These are phyloP conservation scores for Xylaria curta DNA, from an alignment of 495 filamentous ascomycete genomes.

Conservation along the genomic window DNA sequence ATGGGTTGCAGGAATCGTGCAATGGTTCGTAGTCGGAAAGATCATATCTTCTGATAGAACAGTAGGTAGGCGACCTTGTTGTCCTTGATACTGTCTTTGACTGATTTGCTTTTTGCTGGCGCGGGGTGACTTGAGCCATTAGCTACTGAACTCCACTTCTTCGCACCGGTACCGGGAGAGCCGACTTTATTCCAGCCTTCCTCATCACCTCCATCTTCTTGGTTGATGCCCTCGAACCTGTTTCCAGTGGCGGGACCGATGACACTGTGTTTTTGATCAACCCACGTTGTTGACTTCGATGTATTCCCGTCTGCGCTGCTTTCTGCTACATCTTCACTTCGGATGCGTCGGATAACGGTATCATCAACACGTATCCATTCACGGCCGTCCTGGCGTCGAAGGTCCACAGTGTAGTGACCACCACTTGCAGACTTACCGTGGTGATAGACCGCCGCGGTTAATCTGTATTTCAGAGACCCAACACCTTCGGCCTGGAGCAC, in stretches of 20 bases:
- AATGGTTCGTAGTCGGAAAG: not conserved
- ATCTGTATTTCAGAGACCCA: conserved; percentile 76
- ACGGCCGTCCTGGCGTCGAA: conserved; percentile 87
- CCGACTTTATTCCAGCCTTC: conserved; percentile 88
- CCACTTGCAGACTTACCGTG: conserved; percentile 95
- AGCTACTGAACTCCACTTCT: conserved; percentile 69
- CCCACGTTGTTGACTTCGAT: conserved; percentile 63
- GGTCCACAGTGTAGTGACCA: conserved; percentile 96
- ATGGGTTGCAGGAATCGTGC: not conserved
- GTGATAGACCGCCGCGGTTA: conserved; percentile 95
- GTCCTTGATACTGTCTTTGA: conserved; percentile 79
- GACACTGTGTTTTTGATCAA: conserved; percentile 50
- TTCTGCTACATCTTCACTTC: conserved; percentile 90
- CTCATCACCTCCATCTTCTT: conserved; percentile 72
- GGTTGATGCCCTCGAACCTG: conserved; percentile 70
- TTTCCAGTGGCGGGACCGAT: conserved; percentile 53
- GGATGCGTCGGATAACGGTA: conserved; percentile 83
- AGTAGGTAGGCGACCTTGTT: conserved; percentile 96
- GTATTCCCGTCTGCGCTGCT: conserved; percentile 79
- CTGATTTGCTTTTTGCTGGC: conserved; percentile 60
- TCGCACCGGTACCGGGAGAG: conserved; percentile 62
- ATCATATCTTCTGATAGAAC: conserved; percentile 84
- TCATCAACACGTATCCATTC: conserved; percentile 98
- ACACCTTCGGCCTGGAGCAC: conserved; percentile 62
- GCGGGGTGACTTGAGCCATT: conserved; percentile 34